Evolutionary conservation across 345 rosid genomes (phyloP), one percentile per base, ranked within the genome.

Genomic region (Hibiscus syriacus): DNA sequence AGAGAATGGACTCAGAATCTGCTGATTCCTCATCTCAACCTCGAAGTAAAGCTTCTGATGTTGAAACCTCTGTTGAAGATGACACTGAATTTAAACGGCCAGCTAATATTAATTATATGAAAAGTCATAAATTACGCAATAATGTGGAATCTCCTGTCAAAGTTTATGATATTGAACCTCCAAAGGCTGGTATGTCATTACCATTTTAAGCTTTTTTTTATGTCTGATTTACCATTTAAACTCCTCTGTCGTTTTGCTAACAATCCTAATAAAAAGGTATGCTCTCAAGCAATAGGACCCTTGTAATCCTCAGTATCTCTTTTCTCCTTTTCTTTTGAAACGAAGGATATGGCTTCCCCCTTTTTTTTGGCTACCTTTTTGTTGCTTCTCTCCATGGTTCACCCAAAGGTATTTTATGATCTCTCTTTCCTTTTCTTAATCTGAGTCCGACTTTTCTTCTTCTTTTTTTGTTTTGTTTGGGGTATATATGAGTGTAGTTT

Each of bases 1-100:
- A 19, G 22, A n/a, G n/a, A 52, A 87, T 90, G 96, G 85, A 84
- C 30, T 71, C 79, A 8, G 80, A 72, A 72, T 73, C 85, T 36
- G 80, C 70, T 38, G n/a, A n/a, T n/a, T n/a, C n/a, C n/a, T n/a
- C n/a, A n/a, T n/a, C n/a, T n/a, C n/a, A n/a, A n/a, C n/a, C n/a
- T n/a, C n/a, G n/a, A n/a, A n/a, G n/a, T n/a, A n/a, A n/a, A n/a
- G n/a, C n/a, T n/a, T n/a, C n/a, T n/a, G 80, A 71, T 34, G 22
- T 32, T 48, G 76, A 68, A 65, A 6, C 71, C 32, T 75, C 69
- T 60, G 65, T 54, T 46, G 27, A 13, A 36, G 53, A 60, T 30
- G 55, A 67, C 57, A 23, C 55, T 3, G 43, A 56, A 3, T 30
- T 48, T 10, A 70, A 70, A 22, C 55, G 49, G 66, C 9, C 61